Evolutionary conservation across 495 filamentous ascomycete genomes (phyloP), one percentile per base, ranked within the genome.

Genomic region (Penicillium lagena): DNA sequence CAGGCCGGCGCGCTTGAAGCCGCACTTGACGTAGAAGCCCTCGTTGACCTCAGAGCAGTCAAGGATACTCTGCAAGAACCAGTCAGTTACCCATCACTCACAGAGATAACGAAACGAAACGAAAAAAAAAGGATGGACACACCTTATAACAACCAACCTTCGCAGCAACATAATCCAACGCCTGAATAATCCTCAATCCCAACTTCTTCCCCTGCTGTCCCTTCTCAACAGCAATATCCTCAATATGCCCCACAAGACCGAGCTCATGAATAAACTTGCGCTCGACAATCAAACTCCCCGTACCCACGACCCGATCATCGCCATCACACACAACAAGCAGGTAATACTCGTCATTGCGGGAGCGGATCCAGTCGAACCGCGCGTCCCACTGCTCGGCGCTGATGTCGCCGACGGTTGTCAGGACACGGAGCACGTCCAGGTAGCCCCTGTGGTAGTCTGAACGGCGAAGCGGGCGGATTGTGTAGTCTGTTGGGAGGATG

Each of bases 1-100:
- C 41, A 96, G 66, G 8, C 93, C 93, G 17, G 90, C 94, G 37
- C 90, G 73, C 67, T 88, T 87, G 66, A 94, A 97, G 35, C 91
- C 94, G 62, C 93, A 98, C 78, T 98, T 98, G 53, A 95, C 80
- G 64, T 98, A 98, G 73, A 98, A 98, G 12, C 90, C 93, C 68
- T 96, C 89, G 64, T 98, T 98, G 52, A 85, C 68, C 59, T 88
- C 83, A 8, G 79, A 83, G 61, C 85, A 89, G 50, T 89, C 85
- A 27, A 89, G 73, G 42, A 89, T 88, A 22, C 72, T 78, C 81
- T 82, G 41, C 28, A 50, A 29, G 30, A 42, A 22, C 17, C 35
- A 35, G 31, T 50, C 35, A 55, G 35, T 38, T 43, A 37, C 10
- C 14, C 35, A 10, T 12, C 12, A 40, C 9, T 29, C 31, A 28